Conservation (phyloP, 805 yeast species). For the Pichia phayaonensis region DNA sequence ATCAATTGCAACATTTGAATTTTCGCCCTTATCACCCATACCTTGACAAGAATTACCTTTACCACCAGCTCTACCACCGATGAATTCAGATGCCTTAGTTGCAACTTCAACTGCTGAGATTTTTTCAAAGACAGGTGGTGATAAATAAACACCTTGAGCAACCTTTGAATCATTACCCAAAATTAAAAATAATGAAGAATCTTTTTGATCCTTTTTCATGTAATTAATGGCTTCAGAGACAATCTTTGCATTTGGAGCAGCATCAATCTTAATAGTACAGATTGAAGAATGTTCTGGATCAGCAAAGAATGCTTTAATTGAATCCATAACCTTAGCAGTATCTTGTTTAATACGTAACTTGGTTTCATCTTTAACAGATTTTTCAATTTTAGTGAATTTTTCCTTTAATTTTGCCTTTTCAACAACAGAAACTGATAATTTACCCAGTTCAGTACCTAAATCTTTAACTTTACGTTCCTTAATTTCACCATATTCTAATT, state of each 20-base stretch:
- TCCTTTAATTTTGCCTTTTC: slow-evolving; percentile 70
- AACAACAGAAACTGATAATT: slow-evolving; percentile 73
- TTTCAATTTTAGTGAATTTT: slow-evolving; percentile 72
- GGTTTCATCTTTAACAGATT: slow-evolving; percentile 78
- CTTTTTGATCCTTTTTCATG: slow-evolving; percentile 68
- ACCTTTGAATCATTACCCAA: slow-evolving; percentile 61
- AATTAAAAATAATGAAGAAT: slow-evolving; percentile 69
- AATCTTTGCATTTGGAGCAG: slow-evolving; percentile 84
- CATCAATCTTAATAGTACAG: slow-evolving; percentile 61
- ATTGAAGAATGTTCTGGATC: slow-evolving; percentile 43
- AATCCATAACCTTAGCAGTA: slow-evolving; percentile 70
- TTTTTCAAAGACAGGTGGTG: slow-evolving; percentile 58
- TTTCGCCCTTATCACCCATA: slow-evolving; percentile 77
- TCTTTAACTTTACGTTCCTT: slow-evolving; percentile 83
- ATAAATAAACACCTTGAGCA: slow-evolving; percentile 92
- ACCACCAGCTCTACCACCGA: slow-evolving; percentile 99
- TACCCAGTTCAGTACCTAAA: slow-evolving; percentile 75
- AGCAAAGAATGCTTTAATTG: slow-evolving; percentile 63
- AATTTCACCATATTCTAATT: slow-evolving; percentile 60
- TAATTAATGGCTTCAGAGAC: slow-evolving; percentile 86
- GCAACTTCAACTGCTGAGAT: slow-evolving; percentile 74
- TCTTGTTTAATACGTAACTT: slow-evolving; percentile 87
- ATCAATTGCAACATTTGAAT: slow-evolving; percentile 64
- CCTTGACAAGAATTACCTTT: slow-evolving; percentile 96
- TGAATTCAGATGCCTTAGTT: slow-evolving; percentile 52